These are phyloP conservation scores for Hanseniaspora pseudoguilliermondii DNA, from an alignment of 805 yeast species.

Conservation along the genomic window DNA sequence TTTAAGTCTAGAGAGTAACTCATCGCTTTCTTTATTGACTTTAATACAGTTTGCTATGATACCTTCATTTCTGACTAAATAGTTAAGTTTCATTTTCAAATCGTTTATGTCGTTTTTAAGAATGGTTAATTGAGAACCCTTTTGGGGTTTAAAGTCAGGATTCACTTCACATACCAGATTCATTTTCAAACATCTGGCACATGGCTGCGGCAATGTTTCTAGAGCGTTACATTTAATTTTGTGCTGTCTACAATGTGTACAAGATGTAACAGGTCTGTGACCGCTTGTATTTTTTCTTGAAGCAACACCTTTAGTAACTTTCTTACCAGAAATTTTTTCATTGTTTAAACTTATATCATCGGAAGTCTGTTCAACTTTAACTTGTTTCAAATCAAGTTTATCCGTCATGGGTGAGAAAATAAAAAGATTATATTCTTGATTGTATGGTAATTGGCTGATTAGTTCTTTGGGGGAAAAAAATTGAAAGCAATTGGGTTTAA, in stretches of 20 bases:
- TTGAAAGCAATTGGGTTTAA: too few relatives aligned
- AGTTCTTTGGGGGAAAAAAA: too few relatives aligned
- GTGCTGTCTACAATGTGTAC: conserved; percentile 90
- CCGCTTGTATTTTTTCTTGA: conserved; percentile 26
- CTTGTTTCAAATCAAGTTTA: neutral
- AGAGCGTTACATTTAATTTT: conserved; percentile 88
- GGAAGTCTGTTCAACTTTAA: neutral
- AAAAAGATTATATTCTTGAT: neutral
- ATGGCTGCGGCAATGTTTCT: conserved; percentile 66
- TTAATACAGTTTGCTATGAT: conserved; percentile 49
- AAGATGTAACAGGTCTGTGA: conserved; percentile 81
- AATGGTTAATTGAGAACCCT: conserved; percentile 79
- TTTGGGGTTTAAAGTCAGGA: conserved; percentile 81
- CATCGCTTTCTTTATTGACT: conserved; percentile 23
- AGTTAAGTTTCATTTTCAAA: conserved; percentile 57
- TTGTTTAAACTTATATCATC: neutral
- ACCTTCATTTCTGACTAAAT: conserved; percentile 51
- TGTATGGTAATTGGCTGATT: too few relatives aligned
- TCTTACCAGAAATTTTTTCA: neutral
- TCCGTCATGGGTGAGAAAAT: neutral
- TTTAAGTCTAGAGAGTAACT: conserved; percentile 9
- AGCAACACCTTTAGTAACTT: neutral
- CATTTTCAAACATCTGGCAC: conserved; percentile 73
- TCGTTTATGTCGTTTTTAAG: conserved; percentile 77
- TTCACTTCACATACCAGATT: conserved; percentile 74